phyloP scores from a whole-genome alignment of 2,329 filamentous ascomycete genomes.

The Trichoderma afroharzianum region DNA sequence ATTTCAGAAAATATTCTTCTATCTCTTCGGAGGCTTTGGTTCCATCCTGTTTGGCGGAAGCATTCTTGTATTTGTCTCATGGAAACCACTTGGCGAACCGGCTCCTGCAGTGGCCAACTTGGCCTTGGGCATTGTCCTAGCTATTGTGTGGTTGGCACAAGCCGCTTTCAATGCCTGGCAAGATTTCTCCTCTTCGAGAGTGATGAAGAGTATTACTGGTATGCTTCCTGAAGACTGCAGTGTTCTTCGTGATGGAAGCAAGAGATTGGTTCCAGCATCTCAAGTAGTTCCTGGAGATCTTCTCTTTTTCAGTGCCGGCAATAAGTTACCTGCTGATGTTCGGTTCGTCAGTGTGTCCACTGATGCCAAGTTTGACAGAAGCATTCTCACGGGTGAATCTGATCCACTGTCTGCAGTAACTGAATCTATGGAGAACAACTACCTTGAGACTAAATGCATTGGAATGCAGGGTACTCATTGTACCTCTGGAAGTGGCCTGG shows the following conservation, averaged over 20 bases:
- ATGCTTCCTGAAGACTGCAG: neutral
- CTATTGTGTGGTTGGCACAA: neutral
- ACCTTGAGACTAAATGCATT: neutral
- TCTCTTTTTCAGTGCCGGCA: neutral
- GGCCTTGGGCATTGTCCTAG: neutral
- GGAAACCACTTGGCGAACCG: neutral
- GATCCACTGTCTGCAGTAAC: neutral
- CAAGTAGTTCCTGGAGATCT: neutral
- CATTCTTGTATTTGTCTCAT: neutral
- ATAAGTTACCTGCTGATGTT: neutral
- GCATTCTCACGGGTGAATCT: neutral
- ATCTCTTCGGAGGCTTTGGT: neutral
- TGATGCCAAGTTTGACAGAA: neutral
- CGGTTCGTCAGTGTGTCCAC: neutral
- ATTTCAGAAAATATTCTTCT: neutral
- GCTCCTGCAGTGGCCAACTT: neutral
- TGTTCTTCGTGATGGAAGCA: neutral
- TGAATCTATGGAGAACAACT: neutral
- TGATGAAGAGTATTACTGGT: neutral
- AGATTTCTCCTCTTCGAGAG: neutral
- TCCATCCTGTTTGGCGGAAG: neutral
- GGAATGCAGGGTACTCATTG: neutral
- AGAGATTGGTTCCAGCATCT: neutral
- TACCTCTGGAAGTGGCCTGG: neutral
- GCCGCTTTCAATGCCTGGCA: neutral